Percentiles rank a stretch among this genome's conserved stretches.
phyloP scores from a whole-genome alignment of 176 grass and related monocot genomes.

The Bolboschoenus planiculmis region DNA sequence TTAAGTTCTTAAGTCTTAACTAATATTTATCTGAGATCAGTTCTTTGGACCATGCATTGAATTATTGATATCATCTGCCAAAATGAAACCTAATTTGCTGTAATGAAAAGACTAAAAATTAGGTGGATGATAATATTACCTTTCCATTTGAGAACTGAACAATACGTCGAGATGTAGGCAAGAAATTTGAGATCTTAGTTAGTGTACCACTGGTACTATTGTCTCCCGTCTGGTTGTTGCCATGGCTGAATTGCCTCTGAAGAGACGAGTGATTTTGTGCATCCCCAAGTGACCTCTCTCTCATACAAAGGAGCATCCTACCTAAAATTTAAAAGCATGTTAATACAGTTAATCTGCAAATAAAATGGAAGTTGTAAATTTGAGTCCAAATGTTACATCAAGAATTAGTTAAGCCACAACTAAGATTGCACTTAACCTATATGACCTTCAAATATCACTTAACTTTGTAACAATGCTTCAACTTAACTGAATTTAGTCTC shows the following conservation, averaged over 20 bases:
- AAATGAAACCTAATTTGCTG: not conserved
- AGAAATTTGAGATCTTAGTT: slow-evolving; percentile 84
- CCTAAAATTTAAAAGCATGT: slow-evolving; percentile 28
- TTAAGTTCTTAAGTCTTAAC: not conserved
- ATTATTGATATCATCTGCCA: not conserved
- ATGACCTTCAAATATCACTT: not conserved
- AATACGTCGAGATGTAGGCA: slow-evolving; percentile 83
- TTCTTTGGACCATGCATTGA: not conserved
- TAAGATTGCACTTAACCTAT: not conserved
- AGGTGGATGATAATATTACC: slow-evolving; percentile 34
- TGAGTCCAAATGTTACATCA: not conserved
- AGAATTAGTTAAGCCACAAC: not conserved
- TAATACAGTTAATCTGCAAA: not conserved
- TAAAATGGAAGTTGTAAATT: not conserved
- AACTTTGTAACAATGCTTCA: not conserved
- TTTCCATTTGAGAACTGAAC: slow-evolving; percentile 94
- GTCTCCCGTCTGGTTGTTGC: slow-evolving; percentile 56
- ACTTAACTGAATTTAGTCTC: not conserved
- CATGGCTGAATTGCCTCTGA: slow-evolving; percentile 89
- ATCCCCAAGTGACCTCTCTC: slow-evolving; percentile 65
- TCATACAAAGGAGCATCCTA: slow-evolving; percentile 92
- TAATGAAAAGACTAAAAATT: not conserved
- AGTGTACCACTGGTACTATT: slow-evolving; percentile 35
- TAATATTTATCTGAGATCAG: not conserved
- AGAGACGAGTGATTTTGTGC: slow-evolving; percentile 57